Conservation (phyloP, 1,139 yeast species). For the Eremothecium cymbalariae region DNA sequence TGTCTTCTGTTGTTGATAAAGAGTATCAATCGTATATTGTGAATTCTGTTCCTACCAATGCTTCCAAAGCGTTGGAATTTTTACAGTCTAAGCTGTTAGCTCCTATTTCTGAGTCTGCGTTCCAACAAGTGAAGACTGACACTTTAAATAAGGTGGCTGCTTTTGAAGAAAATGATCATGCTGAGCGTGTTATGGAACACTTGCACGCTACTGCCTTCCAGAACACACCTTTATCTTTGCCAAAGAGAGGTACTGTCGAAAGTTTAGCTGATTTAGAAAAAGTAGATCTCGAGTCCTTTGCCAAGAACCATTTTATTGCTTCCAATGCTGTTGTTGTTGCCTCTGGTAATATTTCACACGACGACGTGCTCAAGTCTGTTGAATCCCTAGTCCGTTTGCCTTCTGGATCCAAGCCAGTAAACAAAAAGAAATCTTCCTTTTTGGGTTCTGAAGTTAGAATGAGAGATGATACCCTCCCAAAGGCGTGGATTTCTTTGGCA, state of each 20-base stretch:
- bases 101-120: conserved; percentile 26
- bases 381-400: conserved; percentile 42
- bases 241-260: conserved; percentile 64
- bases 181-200: conserved; percentile 53
- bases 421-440: conserved; percentile 44
- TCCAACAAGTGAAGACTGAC: conserved; percentile 32
- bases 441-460: conserved; percentile 79
- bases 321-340: conserved; percentile 64
- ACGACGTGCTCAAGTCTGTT: conserved; percentile 55
- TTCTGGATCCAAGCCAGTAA: conserved; percentile 45
- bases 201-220: conserved; percentile 77
- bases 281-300: conserved; percentile 51
- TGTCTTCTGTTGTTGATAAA: conserved; percentile 40
- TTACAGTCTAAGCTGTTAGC: conserved; percentile 29
- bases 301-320: conserved; percentile 48
- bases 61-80: conserved; percentile 37
- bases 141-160: conserved; percentile 35
- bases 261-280: conserved; percentile 49
- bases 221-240: conserved; percentile 70
- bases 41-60: conserved; percentile 40
- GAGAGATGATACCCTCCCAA: conserved; percentile 80
- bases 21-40: conserved; percentile 52
- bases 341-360: conserved; percentile 65
- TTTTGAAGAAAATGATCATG: conserved; percentile 34
- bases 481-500: conserved; percentile 68